These are phyloP conservation scores for Yarrowia sp. DNA, from an alignment of 805 yeast genomes.

Conservation along the genomic window DNA sequence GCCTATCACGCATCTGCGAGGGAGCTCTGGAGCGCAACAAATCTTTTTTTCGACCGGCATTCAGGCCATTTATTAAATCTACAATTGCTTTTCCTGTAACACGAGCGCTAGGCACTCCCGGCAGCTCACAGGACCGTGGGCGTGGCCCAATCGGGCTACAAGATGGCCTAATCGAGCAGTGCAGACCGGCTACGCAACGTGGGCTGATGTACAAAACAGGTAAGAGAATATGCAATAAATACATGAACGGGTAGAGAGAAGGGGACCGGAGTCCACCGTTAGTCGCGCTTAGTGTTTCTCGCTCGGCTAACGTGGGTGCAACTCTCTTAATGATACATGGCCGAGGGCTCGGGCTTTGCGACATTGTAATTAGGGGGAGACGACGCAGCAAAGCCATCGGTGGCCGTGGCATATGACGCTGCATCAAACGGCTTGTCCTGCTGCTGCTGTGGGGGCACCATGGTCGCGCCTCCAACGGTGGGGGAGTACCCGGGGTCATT, in stretches of 20 bases:
- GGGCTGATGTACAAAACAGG: slow-evolving; percentile 23
- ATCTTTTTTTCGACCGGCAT: too few relatives aligned
- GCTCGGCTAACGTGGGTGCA: background rate
- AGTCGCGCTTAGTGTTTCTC: too few relatives aligned
- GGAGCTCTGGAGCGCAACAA: background rate
- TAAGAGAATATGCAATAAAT: slow-evolving; percentile 32
- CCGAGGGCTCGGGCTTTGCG: slow-evolving; percentile 29
- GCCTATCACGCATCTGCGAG: background rate
- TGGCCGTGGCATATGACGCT: slow-evolving; percentile 24
- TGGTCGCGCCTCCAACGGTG: slow-evolving; percentile 21
- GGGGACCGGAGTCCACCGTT: background rate
- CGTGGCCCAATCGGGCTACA: slow-evolving; percentile 2
- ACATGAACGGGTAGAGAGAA: slow-evolving; percentile 2
- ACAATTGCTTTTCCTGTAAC: slow-evolving; percentile 8
- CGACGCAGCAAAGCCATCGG: slow-evolving; percentile 3
- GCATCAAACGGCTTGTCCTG: slow-evolving; percentile 28
- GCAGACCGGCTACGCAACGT: slow-evolving; percentile 9
- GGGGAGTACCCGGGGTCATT: slow-evolving; percentile 20
- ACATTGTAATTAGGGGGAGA: slow-evolving; percentile 15
- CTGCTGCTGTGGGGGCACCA: slow-evolving; percentile 13
- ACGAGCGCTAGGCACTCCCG: slow-evolving; percentile 15
- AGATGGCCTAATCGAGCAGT: slow-evolving; percentile 5
- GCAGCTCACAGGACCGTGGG: slow-evolving; percentile 1
- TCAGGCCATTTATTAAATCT: background rate
- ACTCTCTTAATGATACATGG: slow-evolving; percentile 22